Conservation (phyloP, 2,329 filamentous ascomycete species). For the Penicillium occitanis region DNA sequence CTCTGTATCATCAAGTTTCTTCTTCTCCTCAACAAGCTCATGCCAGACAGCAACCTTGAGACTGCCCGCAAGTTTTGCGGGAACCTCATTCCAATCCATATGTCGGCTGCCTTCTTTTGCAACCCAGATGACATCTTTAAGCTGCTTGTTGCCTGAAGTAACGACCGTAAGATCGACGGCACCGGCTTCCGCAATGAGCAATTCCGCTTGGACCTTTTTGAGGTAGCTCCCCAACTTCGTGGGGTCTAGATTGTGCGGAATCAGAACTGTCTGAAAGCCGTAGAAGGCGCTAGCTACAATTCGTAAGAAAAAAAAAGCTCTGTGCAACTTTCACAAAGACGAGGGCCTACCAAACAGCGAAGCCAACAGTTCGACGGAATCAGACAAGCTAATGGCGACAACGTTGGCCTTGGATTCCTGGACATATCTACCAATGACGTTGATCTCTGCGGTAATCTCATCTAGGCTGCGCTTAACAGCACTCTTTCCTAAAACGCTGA, state of each 20-base stretch:
- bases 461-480: conserved; percentile 70
- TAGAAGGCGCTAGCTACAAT: conserved; percentile 77
- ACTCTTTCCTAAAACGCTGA: conserved; percentile 75
- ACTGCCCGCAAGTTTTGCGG: conserved; percentile 69
- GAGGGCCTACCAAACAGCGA: conserved; percentile 65
- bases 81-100: conserved; percentile 92
- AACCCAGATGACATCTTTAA: conserved; percentile 85
- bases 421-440: conserved; percentile 76
- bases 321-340: too few relatives aligned
- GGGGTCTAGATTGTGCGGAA: conserved; percentile 77
- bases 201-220: conserved; percentile 71
- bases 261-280: conserved; percentile 75
- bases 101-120: conserved; percentile 87
- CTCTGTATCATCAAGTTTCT: conserved; percentile 57
- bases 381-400: conserved; percentile 87
- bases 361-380: conserved; percentile 83
- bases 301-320: conserved; percentile 21
- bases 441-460: conserved; percentile 80
- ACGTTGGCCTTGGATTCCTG: conserved; percentile 67
- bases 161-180: conserved; percentile 78
- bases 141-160: conserved; percentile 64
- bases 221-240: conserved; percentile 71
- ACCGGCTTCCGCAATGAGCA: conserved; percentile 79
- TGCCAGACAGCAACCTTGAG: conserved; percentile 91
- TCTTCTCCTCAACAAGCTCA: conserved; percentile 74